phyloP scores from a whole-genome alignment of 441 rosid genomes.

The Arabidopsis hybrid region DNA sequence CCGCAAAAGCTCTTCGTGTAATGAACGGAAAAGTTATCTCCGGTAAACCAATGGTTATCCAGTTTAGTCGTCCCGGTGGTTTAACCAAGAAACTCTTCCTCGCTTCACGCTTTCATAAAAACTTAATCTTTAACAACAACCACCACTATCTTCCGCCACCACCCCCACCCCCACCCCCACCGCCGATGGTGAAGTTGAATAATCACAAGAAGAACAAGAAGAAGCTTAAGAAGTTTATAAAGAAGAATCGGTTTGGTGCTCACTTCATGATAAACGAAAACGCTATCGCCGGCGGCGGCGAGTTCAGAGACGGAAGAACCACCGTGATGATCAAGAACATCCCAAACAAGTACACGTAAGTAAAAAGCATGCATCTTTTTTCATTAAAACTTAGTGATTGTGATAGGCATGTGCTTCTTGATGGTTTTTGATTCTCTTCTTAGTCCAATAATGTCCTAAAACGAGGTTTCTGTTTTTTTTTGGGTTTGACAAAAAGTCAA shows the following conservation, averaged over 20 bases:
- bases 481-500: conserved; percentile 34
- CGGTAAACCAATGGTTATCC: conserved; percentile 63
- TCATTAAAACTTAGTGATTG: conserved; percentile 7
- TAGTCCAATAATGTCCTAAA: conserved; percentile 2
- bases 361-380: background rate
- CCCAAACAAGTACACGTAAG: conserved; percentile 90
- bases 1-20: conserved; percentile 64
- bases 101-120: conserved; percentile 27
- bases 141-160: background rate
- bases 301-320: conserved; percentile 67
- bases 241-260: conserved; percentile 42
- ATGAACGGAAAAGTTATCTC: conserved; percentile 64
- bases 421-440: background rate
- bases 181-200: background rate
- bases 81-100: conserved; percentile 49
- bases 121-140: conserved; percentile 14
- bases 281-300: background rate
- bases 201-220: conserved; percentile 14
- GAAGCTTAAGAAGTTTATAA: conserved; percentile 47
- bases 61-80: conserved; percentile 92
- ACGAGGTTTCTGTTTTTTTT: conserved; percentile 34
- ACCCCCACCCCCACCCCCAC: background rate
- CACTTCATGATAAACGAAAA: conserved; percentile 67
- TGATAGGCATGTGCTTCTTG: conserved; percentile 30
- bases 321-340: conserved; percentile 98